Percentiles rank a stretch among this genome's conserved stretches.
These are phyloP conservation scores for Penicillium coprophilum DNA, from an alignment of 495 filamentous ascomycete genomes.

Conservation along the genomic window DNA sequence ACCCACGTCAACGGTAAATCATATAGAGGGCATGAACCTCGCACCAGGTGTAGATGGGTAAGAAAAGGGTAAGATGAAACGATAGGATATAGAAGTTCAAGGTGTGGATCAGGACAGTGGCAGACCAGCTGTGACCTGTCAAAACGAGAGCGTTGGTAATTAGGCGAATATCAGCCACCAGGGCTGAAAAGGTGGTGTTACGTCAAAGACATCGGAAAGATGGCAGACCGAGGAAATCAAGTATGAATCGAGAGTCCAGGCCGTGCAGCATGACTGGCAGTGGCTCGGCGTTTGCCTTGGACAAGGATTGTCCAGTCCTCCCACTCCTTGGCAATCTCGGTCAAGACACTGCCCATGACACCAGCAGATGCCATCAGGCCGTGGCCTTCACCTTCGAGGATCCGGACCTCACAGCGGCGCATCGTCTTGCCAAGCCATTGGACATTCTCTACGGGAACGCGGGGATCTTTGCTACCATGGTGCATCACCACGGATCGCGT, in stretches of 20 bases:
- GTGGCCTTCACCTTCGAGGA: slow-evolving; percentile 91
- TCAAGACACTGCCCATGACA: slow-evolving; percentile 90
- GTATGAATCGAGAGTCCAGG: slow-evolving; percentile 25
- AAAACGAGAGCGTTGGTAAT: slow-evolving; percentile 14
- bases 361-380: slow-evolving; percentile 92
- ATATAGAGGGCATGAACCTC: slow-evolving; percentile 27
- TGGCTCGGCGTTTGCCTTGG: slow-evolving; percentile 48
- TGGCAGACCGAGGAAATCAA: slow-evolving; percentile 2
- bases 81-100: slow-evolving; percentile 2
- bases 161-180: slow-evolving; percentile 11
- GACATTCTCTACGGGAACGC: slow-evolving; percentile 94
- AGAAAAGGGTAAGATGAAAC: neutral
- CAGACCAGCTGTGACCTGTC: slow-evolving; percentile 32
- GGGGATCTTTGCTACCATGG: slow-evolving; percentile 85
- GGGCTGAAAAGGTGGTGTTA: slow-evolving; percentile 1
- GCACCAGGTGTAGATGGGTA: slow-evolving; percentile 21
- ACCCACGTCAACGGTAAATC: slow-evolving; percentile 25
- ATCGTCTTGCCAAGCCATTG: slow-evolving; percentile 93
- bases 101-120: slow-evolving; percentile 4
- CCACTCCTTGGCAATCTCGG: slow-evolving; percentile 93
- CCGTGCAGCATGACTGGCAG: slow-evolving; percentile 21
- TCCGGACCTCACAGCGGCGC: slow-evolving; percentile 85
- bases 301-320: slow-evolving; percentile 80
- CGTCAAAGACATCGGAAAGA: neutral
- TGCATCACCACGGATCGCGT: slow-evolving; percentile 87